Conservation (phyloP, 1,284 basidiomycete species). For the Irpex rosettiformis region DNA sequence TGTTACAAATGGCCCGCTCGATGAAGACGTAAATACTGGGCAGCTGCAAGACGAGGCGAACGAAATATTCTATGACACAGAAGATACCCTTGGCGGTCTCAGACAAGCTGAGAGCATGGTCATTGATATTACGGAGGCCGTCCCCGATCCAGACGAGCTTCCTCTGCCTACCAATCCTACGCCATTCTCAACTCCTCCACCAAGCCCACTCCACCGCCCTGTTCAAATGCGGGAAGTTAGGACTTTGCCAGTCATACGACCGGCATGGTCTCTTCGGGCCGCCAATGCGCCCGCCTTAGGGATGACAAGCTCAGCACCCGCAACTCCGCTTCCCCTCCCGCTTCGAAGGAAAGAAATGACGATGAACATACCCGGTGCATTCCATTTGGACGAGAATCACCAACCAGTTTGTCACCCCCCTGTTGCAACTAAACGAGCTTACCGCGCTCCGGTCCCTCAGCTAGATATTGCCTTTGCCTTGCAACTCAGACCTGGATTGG, state of each 20-base stretch:
- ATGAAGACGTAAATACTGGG: background rate
- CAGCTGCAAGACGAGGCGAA: conserved; percentile 14
- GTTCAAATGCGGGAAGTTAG: conserved; percentile 31
- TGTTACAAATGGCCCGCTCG: background rate
- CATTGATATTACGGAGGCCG: conserved; percentile 17
- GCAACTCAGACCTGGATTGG: conserved; percentile 67
- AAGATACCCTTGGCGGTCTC: conserved; percentile 22
- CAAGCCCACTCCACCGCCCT: conserved; percentile 22
- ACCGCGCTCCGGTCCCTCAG: conserved; percentile 38
- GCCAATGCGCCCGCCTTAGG: conserved; percentile 29
- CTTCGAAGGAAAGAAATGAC: background rate
- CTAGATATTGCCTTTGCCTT: conserved; percentile 67
- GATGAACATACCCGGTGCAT: conserved; percentile 22
- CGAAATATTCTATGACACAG: conserved; percentile 37
- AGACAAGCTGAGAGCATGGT: conserved; percentile 14
- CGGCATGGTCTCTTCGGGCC: conserved; percentile 40
- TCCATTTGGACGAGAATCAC: conserved; percentile 14
- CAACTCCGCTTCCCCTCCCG: conserved; percentile 15
- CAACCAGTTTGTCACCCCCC: conserved; percentile 1
- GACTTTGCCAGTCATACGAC: conserved; percentile 27
- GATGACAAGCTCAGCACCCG: conserved; percentile 17
- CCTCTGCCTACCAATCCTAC: conserved; percentile 26
- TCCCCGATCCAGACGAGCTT: conserved; percentile 29
- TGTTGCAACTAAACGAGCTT: conserved; percentile 23
- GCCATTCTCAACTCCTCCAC: conserved; percentile 23